phyloP scores from a whole-genome alignment of 2,329 filamentous ascomycete genomes.

The Ophiocordyceps robertsii region DNA sequence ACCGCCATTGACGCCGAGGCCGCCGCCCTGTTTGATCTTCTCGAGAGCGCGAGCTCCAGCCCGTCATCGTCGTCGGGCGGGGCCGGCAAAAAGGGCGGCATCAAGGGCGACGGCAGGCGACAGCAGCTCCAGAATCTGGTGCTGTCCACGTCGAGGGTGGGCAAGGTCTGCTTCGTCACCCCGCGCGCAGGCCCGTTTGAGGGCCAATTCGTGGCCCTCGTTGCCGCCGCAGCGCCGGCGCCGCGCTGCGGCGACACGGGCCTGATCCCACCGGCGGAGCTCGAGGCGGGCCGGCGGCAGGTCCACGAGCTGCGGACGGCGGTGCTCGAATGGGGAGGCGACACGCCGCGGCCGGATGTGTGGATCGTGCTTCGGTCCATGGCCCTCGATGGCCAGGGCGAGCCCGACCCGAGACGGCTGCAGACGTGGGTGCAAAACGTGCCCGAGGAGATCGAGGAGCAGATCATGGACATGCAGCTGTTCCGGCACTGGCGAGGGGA shows the following conservation, averaged over 20 bases:
- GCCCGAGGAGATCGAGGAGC: slow-evolving; percentile 29
- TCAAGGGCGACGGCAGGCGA: neutral
- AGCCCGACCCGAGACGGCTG: slow-evolving; percentile 27
- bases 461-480: slow-evolving; percentile 30
- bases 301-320: slow-evolving; percentile 27
- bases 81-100: neutral
- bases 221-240: slow-evolving; percentile 20
- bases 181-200: slow-evolving; percentile 37
- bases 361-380: slow-evolving; percentile 35
- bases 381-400: slow-evolving; percentile 25
- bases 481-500: slow-evolving; percentile 8
- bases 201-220: slow-evolving; percentile 32
- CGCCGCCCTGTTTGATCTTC: slow-evolving; percentile 2
- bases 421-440: slow-evolving; percentile 42
- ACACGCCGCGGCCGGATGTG: slow-evolving; percentile 25
- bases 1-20: slow-evolving; percentile 5
- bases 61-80: neutral
- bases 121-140: slow-evolving; percentile 22
- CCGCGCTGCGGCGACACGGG: slow-evolving; percentile 14
- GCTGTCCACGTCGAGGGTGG: slow-evolving; percentile 24
- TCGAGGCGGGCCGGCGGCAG: slow-evolving; percentile 25
- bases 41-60: neutral
- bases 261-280: slow-evolving; percentile 17
- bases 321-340: slow-evolving; percentile 19
- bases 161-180: slow-evolving; percentile 26